A percentile compares a stretch with the other conserved stretches of the same genome.
These are phyloP conservation scores for Ascoidea tarda DNA, from an alignment of 805 yeast genomes.

Conservation along the genomic window DNA sequence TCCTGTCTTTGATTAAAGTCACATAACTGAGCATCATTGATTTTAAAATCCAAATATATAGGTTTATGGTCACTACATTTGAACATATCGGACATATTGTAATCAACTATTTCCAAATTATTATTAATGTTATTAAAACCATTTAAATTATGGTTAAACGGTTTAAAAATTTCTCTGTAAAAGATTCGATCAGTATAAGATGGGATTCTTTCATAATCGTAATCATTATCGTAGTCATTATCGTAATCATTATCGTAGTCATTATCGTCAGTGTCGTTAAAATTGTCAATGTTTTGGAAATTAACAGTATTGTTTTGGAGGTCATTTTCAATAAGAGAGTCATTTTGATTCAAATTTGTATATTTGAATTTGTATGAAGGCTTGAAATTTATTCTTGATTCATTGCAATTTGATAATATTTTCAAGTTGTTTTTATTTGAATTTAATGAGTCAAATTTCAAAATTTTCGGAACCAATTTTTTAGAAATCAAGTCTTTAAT, in stretches of 20 bases:
- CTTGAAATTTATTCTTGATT: slow-evolving; percentile 29
- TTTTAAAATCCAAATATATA: slow-evolving; percentile 22
- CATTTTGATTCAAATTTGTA: background rate
- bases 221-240: slow-evolving; percentile 10
- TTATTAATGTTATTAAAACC: slow-evolving; percentile 7
- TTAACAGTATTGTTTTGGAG: no score
- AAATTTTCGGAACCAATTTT: slow-evolving; percentile 20
- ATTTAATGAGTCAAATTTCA: slow-evolving; percentile 29
- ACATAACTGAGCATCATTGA: slow-evolving; percentile 12
- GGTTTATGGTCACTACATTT: slow-evolving; percentile 42
- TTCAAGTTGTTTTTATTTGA: slow-evolving; percentile 19
- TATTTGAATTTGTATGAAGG: slow-evolving; percentile 38
- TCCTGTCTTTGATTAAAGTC: no score
- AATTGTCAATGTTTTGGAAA: background rate
- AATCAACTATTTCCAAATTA: slow-evolving; percentile 14
- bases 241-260: background rate
- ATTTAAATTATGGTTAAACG: slow-evolving; percentile 9
- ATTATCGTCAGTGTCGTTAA: background rate
- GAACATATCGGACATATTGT: slow-evolving; percentile 16
- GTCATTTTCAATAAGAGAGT: no score
- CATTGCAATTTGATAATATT: slow-evolving; percentile 31
- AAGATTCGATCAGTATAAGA: slow-evolving; percentile 48
- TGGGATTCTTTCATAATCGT: slow-evolving; percentile 28
- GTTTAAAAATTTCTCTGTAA: slow-evolving; percentile 17
- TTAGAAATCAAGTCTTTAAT: slow-evolving; percentile 17